Conservation (phyloP, 306 rosid species). For the Quercus berberidifolia region DNA sequence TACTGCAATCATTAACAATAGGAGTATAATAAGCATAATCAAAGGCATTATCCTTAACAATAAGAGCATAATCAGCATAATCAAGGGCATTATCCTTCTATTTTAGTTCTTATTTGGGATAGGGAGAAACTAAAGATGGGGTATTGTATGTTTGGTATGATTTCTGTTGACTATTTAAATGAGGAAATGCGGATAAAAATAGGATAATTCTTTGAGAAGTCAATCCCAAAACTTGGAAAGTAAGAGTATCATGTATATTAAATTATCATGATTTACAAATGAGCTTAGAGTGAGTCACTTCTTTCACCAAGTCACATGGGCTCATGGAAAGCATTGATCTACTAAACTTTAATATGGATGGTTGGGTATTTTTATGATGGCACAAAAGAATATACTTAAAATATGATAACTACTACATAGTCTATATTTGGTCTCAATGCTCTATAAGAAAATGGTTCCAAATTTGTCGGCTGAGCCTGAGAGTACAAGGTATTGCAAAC, state of each 20-base stretch:
- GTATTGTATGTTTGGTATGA: too few species aligned
- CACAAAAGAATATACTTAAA: conserved; percentile 7
- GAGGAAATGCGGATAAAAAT: background rate
- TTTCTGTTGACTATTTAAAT: background rate
- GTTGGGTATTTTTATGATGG: background rate
- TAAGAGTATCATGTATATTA: too few species aligned
- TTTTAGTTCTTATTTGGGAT: too few species aligned
- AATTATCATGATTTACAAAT: too few species aligned
- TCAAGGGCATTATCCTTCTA: too few species aligned
- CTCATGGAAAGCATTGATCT: background rate
- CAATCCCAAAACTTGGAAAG: too few species aligned
- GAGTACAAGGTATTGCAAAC: background rate
- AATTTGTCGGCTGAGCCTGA: background rate
- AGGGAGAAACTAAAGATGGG: too few species aligned
- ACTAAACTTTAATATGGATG: background rate
- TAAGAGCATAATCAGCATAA: too few species aligned
- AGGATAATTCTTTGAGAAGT: background rate
- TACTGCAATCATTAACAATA: too few species aligned
- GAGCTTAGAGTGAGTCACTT: too few species aligned
- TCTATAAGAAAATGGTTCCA: background rate
- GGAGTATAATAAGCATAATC: too few species aligned
- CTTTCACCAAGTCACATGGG: background rate
- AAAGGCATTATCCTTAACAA: too few species aligned
- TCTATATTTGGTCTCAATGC: background rate
- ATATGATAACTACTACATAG: background rate